Base-by-base conservation (phyloP, 169 alveolate genomes). In the Cryptosporidium canis region DNA sequence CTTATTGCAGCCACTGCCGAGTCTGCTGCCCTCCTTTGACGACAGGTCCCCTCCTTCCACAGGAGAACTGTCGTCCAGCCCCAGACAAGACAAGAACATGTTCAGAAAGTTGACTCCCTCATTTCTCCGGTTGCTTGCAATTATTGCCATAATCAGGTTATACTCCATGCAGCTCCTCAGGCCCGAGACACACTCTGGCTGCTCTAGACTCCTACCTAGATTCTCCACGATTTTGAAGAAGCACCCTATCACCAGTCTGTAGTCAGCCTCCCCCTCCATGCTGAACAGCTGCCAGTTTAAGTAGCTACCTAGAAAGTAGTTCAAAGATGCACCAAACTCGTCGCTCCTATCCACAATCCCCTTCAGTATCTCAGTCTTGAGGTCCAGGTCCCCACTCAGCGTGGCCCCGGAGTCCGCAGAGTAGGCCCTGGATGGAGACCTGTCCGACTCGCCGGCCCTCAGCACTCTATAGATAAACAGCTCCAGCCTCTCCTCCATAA, bases 31-130 rank as follows among this genome's bases (percentile, higher is more conserved):
- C 5, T 29, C 24, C 24, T 29, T 29, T 16, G 21, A 29, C 1
- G n/a, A 29, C 33, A 77, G 29, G 14, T 58, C 72, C 37, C 21
- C 51, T 39, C 35, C 18, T 39, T 39, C n/a, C n/a, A n/a, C 11
- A 21, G 63, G 2, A 35, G 35, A 14, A n/a, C 44, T 31, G 12
- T 48, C 27, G 33, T 21, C 67, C 0, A 21, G 27, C 16, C 6
- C 83, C 31, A 70, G 8, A 37, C 33, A 35, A 41, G 3, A 14
- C 14, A 35, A 7, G 21, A 77, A 18, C 16, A 77, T 48, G n/a
- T 18, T 55, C 1, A 70, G 45, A 55, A 70, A 58, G n/a, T 77
- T 77, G 29, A 77, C 31, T n/a, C 77, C 72, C 18, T 77, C 48
- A 18, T 77, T 61, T 12, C 58, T 61, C 41, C 66, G 35, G 41